Conservation (phyloP, 306 rosid genomes). For the Biancaea sappan region DNA sequence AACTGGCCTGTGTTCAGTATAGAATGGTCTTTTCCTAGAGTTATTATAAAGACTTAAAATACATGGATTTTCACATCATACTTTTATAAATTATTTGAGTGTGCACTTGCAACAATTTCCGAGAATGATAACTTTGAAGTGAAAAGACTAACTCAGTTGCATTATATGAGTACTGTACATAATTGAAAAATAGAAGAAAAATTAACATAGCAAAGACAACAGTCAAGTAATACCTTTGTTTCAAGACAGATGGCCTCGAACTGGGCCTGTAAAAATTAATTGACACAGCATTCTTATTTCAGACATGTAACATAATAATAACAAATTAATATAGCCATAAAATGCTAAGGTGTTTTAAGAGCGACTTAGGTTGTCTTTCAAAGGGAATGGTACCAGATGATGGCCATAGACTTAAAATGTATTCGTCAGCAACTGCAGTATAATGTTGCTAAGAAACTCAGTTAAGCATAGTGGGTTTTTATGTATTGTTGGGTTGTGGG, state of each 20-base stretch:
- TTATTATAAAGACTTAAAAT: neutral
- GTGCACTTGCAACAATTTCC: neutral
- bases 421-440: neutral
- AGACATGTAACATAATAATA: neutral
- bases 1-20: neutral
- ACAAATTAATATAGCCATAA: neutral
- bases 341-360: neutral
- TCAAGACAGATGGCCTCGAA: constrained; percentile 11
- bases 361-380: neutral
- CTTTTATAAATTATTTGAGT: neutral
- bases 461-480: neutral
- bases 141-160: neutral
- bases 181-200: neutral
- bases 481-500: neutral
- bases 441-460: neutral
- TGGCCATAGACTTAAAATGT: neutral
- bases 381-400: neutral
- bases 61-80: constrained; percentile 1
- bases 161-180: too few species aligned
- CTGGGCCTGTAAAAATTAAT: constrained; percentile 8
- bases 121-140: neutral
- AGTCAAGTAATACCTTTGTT: neutral
- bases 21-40: neutral
- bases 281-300: neutral
- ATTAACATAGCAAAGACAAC: neutral